These are phyloP conservation scores for Stylosanthes scabra DNA, from an alignment of 331 rosid species.

Conservation along the genomic window DNA sequence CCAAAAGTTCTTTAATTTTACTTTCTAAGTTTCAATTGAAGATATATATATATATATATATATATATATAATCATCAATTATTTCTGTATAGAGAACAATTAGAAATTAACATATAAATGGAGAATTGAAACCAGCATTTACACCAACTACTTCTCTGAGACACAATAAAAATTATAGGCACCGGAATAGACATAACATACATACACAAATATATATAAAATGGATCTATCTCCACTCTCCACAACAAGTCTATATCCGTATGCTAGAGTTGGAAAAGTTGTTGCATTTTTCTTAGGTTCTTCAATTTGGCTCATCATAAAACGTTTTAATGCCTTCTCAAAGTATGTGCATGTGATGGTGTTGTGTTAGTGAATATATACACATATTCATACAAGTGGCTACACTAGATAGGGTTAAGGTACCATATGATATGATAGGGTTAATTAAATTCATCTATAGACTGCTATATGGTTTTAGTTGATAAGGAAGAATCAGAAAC, in stretches of 20 bases:
- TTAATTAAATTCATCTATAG: no score
- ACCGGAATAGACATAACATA: slow-evolving; percentile 51
- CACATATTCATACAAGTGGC: slow-evolving; percentile 42
- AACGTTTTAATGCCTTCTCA: slow-evolving; percentile 53
- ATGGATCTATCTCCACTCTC: no score
- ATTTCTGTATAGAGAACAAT: background rate
- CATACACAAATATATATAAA: background rate
- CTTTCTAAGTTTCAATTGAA: slow-evolving; percentile 24
- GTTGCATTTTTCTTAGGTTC: slow-evolving; percentile 46
- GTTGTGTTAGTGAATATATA: slow-evolving; percentile 16
- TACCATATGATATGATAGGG: no score
- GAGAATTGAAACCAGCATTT: slow-evolving; percentile 42
- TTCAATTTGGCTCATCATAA: slow-evolving; percentile 39
- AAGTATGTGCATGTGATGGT: slow-evolving; percentile 63
- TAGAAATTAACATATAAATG: slow-evolving; percentile 43
- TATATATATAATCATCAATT: no score
- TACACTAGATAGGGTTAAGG: slow-evolving; percentile 47
- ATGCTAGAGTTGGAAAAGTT: slow-evolving; percentile 43
- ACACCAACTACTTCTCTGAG: slow-evolving; percentile 60
- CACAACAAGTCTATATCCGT: slow-evolving; percentile 45
- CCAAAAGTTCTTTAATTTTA: slow-evolving; percentile 25
- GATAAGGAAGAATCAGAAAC: slow-evolving; percentile 49
- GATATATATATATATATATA: no score
- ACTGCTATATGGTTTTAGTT: slow-evolving; percentile 63
- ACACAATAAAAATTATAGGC: slow-evolving; percentile 40